phyloP scores from a whole-genome alignment of 257 asterid genomes.

The Coffea canephora region DNA sequence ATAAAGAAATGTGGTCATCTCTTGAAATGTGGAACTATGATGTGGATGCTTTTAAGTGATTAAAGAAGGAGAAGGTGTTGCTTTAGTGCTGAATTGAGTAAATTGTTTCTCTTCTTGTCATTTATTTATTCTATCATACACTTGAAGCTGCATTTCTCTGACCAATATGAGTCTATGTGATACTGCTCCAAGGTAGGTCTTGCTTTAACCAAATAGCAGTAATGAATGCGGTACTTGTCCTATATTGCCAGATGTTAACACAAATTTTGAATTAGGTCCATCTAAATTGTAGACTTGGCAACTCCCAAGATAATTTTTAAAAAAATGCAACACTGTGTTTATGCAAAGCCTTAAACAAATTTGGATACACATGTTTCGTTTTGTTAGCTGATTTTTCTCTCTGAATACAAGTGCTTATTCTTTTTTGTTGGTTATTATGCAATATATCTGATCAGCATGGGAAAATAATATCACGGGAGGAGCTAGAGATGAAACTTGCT shows the following conservation, averaged over 20 bases:
- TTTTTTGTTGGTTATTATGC: neutral
- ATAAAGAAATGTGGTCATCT: neutral
- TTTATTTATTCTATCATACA: constrained; percentile 1
- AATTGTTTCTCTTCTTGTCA: neutral
- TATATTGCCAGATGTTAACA: neutral
- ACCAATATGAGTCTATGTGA: neutral
- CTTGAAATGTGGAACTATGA: neutral
- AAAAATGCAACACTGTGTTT: too few relatives aligned
- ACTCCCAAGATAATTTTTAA: too few relatives aligned
- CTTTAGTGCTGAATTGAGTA: neutral
- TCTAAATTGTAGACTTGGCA: neutral
- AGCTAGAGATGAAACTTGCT: constrained; percentile 57
- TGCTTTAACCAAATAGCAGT: neutral
- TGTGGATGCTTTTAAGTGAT: neutral
- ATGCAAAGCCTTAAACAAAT: too few relatives aligned
- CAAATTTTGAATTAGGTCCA: neutral
- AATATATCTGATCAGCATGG: constrained; percentile 57
- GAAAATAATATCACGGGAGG: constrained; percentile 69
- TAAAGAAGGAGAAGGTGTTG: neutral
- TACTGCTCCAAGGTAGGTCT: neutral
- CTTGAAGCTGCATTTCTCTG: neutral
- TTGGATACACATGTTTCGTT: neutral
- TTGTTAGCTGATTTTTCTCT: constrained; percentile 1
- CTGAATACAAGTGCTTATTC: constrained; percentile 1
- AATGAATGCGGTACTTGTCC: neutral